phyloP scores from a whole-genome alignment of 148 eudicot genomes.

The Silene latifolia region DNA sequence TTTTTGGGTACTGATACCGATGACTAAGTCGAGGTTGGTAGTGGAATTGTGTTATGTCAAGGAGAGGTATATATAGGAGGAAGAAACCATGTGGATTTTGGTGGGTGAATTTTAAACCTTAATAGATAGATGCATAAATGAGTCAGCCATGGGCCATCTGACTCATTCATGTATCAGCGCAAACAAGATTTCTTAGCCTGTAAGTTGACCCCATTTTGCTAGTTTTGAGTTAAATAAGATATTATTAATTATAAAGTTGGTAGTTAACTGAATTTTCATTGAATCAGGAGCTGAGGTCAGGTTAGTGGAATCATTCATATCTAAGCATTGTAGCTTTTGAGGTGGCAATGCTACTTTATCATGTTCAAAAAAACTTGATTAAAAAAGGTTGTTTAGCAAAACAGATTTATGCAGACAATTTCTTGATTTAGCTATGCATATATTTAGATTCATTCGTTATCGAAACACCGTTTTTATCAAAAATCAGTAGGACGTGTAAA shows the following conservation, averaged over 20 bases:
- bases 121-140: background rate
- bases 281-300: conserved; percentile 1
- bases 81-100: no score
- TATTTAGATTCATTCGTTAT: background rate
- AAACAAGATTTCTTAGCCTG: conserved; percentile 8
- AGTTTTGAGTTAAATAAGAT: background rate
- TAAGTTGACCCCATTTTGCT: conserved; percentile 5
- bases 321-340: conserved; percentile 6
- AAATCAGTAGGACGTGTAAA: background rate
- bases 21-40: no score
- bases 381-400: no score
- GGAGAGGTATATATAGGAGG: no score
- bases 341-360: background rate
- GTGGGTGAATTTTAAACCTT: background rate
- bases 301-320: background rate
- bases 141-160: conserved; percentile 15
- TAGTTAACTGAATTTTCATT: background rate
- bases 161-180: conserved; percentile 12
- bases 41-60: no score
- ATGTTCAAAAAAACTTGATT: no score
- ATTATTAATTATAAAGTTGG: background rate
- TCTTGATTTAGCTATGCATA: no score
- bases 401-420: no score
- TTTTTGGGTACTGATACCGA: no score
- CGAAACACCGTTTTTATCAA: background rate